A percentile compares a stretch with the other conserved stretches of the same genome.
These are phyloP conservation scores for Mortierella antarctica DNA, from an alignment of 192 early-diverging fungal species.

Conservation along the genomic window DNA sequence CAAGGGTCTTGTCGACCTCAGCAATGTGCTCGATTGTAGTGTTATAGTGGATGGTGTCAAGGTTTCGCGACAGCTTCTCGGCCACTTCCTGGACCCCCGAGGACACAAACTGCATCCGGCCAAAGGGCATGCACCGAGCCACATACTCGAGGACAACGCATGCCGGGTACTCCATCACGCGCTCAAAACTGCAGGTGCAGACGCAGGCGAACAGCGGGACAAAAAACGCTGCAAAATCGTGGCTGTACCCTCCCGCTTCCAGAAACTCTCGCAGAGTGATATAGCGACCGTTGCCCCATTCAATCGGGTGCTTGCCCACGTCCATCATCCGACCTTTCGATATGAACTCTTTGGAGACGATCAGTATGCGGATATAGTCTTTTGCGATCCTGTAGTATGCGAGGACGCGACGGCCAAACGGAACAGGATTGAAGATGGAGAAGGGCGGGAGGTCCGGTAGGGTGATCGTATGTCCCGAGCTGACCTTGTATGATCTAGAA, in stretches of 20 bases:
- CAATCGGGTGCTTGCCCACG: conserved; percentile 39
- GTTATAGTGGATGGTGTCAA: conserved; percentile 34
- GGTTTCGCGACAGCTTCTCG: conserved; percentile 25
- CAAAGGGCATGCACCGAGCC: conserved; percentile 48
- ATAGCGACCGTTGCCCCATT: conserved; percentile 41
- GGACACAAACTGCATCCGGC: conserved; percentile 35
- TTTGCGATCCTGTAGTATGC: conserved; percentile 30
- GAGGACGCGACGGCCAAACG: conserved; percentile 30
- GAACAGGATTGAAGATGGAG: conserved; percentile 38
- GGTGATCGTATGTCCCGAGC: conserved; percentile 26
- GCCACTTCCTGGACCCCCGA: conserved; percentile 26
- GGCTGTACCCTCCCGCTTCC: conserved; percentile 35
- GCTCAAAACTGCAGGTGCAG: conserved; percentile 56
- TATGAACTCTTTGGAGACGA: conserved; percentile 40
- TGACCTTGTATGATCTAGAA: conserved; percentile 39
- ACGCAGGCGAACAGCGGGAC: conserved; percentile 46
- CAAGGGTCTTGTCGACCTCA: not conserved
- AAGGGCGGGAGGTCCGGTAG: conserved; percentile 36
- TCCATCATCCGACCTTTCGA: conserved; percentile 45
- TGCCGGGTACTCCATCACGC: conserved; percentile 48
- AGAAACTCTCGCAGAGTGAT: conserved; percentile 39
- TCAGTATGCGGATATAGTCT: conserved; percentile 29
- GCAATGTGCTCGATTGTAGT: conserved; percentile 24
- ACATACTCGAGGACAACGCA: conserved; percentile 48
- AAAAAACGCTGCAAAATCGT: conserved; percentile 43